Conservation (phyloP, 2,329 filamentous ascomycete species). For the Aureobasidium vineae region DNA sequence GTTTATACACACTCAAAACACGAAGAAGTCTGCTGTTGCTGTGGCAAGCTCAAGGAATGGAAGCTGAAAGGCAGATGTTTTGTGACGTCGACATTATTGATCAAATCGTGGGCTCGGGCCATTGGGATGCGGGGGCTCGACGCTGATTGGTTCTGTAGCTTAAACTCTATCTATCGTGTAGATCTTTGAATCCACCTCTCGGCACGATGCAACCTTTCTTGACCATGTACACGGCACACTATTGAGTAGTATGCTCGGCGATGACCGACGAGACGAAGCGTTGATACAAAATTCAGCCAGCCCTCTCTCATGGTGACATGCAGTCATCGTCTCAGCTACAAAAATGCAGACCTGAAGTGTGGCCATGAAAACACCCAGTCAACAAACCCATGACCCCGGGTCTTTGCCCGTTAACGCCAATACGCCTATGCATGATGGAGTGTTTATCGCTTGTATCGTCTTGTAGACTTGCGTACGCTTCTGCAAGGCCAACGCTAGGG, state of each 20-base stretch:
- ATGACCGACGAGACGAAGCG: neutral
- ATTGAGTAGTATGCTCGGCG: neutral
- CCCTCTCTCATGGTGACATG: neutral
- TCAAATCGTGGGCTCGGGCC: neutral
- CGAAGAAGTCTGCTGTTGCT: neutral
- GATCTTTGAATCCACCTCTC: constrained; percentile 7
- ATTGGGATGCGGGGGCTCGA: neutral
- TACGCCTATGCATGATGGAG: neutral
- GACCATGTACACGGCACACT: neutral
- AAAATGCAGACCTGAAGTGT: too few species aligned
- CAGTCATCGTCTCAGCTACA: too few species aligned
- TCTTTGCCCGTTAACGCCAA: neutral
- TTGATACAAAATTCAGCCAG: neutral
- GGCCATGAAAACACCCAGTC: neutral
- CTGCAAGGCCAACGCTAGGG: neutral
- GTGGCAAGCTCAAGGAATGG: neutral
- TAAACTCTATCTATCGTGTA: constrained; percentile 16
- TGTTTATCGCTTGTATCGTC: neutral
- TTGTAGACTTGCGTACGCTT: neutral
- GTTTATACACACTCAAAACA: too few species aligned
- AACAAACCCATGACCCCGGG: neutral
- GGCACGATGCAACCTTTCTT: neutral
- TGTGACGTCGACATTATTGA: constrained; percentile 6
- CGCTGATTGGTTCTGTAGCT: neutral
- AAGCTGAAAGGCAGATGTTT: neutral